These are phyloP conservation scores for Ramaria sp. DNA, from an alignment of 768 basidiomycete genomes.

Conservation along the genomic window DNA sequence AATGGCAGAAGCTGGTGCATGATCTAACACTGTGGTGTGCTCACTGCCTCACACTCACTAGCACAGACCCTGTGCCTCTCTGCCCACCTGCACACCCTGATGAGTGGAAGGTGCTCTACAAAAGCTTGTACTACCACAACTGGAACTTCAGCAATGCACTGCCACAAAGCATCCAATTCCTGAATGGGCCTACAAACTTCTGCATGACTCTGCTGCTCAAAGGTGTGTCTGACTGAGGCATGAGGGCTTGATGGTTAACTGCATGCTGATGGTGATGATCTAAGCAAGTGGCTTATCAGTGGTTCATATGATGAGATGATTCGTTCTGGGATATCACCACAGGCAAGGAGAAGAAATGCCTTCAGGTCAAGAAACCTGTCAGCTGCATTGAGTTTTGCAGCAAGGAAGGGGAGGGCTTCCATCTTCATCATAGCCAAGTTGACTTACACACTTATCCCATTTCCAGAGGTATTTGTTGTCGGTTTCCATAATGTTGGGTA, in stretches of 20 bases:
- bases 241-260: no score
- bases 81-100: constrained; percentile 51
- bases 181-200: constrained; percentile 78
- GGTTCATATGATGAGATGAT: constrained; percentile 91
- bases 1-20: constrained; percentile 35
- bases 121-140: constrained; percentile 76
- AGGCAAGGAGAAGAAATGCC: constrained; percentile 58
- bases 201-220: constrained; percentile 72
- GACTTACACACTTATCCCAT: background rate
- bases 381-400: constrained; percentile 82
- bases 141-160: constrained; percentile 69
- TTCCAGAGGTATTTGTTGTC: constrained; percentile 75
- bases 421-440: background rate
- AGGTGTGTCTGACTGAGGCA: constrained; percentile 22
- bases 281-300: constrained; percentile 71
- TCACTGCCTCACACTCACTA: constrained; percentile 64
- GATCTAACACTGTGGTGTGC: constrained; percentile 69
- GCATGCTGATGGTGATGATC: background rate
- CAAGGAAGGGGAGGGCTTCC: constrained; percentile 51
- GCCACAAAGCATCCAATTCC: constrained; percentile 67
- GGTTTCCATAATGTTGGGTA: constrained; percentile 90
- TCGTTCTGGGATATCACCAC: constrained; percentile 82
- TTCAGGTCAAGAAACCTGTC: constrained; percentile 81
- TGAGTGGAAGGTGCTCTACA: constrained; percentile 62
- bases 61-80: constrained; percentile 58